phyloP scores from a whole-genome alignment of 805 yeast genomes.

The Candida loeiensis region DNA sequence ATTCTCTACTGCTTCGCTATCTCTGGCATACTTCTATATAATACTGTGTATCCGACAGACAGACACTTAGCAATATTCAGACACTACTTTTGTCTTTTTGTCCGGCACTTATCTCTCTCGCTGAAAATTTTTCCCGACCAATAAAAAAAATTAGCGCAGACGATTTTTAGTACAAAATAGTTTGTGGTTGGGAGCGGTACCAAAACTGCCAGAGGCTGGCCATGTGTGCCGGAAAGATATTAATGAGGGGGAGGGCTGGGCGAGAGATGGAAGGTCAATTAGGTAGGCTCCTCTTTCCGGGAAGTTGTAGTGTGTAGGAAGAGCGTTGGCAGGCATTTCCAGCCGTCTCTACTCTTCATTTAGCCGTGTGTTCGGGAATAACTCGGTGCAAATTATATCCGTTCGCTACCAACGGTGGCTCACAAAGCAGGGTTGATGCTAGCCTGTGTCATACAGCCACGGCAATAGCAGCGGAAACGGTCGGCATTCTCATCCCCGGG shows the following conservation, averaged over 20 bases:
- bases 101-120: constrained; percentile 1
- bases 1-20: no score
- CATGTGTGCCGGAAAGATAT: no score
- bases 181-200: not conserved
- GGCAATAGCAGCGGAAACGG: not conserved
- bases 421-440: not conserved
- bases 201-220: no score
- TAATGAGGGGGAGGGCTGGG: no score
- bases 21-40: no score
- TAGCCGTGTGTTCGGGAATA: constrained; percentile 1
- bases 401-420: not conserved
- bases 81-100: constrained; percentile 2
- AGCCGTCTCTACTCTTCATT: not conserved
- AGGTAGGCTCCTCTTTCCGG: no score
- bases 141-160: constrained; percentile 13
- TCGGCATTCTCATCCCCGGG: not conserved
- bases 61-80: not conserved
- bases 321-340: no score
- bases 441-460: no score
- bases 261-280: no score
- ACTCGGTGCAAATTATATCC: not conserved
- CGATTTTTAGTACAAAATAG: not conserved
- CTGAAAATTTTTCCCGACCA: constrained; percentile 7
- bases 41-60: no score
- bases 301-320: no score